Evolutionary conservation across 306 rosid genomes (phyloP), one percentile per base, ranked within the genome.

Genomic region (Begonia fuchsioides): DNA sequence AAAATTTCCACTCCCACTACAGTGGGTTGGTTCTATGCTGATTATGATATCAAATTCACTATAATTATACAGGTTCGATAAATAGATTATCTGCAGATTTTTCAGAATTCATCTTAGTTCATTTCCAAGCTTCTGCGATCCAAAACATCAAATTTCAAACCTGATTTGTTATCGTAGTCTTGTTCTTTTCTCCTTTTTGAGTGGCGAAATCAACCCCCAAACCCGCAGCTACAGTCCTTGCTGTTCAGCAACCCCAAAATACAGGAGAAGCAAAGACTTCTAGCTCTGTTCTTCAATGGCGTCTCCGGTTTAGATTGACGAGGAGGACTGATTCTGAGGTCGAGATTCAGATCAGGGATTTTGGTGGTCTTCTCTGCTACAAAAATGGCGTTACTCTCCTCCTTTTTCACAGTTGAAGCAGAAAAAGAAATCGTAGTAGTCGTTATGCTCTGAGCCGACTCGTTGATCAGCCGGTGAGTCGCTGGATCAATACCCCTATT

Each of bases 401-500:
- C 79, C 17, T 68, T 76, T 45, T 78, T 79, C 70, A 76, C 82
- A 49, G 71, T 68, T 4, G 17, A 39, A 18, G 59, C 47, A 52
- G 66, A 40, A 50, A 76, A 60, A 12, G 77, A 75, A 51, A 90
- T 78, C 39, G 93, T 79, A n/a, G 72, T 51, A 2, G 61, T 51
- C 40, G 60, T 39, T 35, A 55, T 53, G 44, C 57, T 70, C 16
- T 63, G 79, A 20, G 66, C 47, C 3, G 76, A 11, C 38, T 82
- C 93, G 19, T 76, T 71, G 9, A 92, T 60, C 12, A 85, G 73
- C 47, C 81, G 71, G 40, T 92, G 98, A 54, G 96, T 82, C 18
- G 87, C 72, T 14, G 98, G 98, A 70, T 92, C 98, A 19, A 92
- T 82, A 52, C 98, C 98, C 61, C 93, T 76, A 61, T 63, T 92